These are phyloP conservation scores for Micractinium sp. DNA, from an alignment of 139 green algal genomes.

Conservation along the genomic window DNA sequence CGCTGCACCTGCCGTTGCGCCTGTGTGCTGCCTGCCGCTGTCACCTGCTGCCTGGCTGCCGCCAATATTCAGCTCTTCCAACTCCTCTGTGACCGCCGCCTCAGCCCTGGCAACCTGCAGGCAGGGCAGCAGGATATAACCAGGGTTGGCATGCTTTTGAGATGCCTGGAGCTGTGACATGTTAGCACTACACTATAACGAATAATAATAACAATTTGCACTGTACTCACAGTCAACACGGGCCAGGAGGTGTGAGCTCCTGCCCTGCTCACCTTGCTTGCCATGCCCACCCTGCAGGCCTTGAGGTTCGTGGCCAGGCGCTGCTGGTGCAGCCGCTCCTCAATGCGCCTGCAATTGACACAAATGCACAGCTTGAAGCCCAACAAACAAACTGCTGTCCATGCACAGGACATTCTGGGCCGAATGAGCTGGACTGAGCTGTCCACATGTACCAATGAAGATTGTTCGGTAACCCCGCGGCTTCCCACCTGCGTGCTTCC, in stretches of 20 bases:
- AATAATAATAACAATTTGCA: too few relatives aligned
- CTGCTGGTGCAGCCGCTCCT: slow-evolving; percentile 21
- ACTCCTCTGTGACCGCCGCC: not conserved
- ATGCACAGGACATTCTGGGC: too few relatives aligned
- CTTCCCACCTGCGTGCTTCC: not conserved
- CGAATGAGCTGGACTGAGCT: too few relatives aligned
- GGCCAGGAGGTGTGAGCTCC: too few relatives aligned
- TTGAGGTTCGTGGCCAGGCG: slow-evolving; percentile 24
- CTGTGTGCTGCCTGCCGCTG: not conserved
- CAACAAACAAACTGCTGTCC: too few relatives aligned
- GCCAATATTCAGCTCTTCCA: not conserved
- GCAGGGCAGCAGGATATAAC: too few relatives aligned
- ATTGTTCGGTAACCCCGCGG: not conserved
- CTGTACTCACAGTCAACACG: too few relatives aligned
- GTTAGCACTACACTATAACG: too few relatives aligned
- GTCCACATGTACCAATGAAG: not conserved
- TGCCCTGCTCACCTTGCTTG: not conserved
- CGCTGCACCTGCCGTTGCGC: too few relatives aligned
- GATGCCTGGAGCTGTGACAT: too few relatives aligned
- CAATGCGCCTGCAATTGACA: not conserved
- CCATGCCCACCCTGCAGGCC: slow-evolving; percentile 35
- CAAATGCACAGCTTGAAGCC: too few relatives aligned
- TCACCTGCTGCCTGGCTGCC: not conserved
- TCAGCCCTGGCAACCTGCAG: not conserved
- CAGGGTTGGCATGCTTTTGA: too few relatives aligned